phyloP scores from a whole-genome alignment of 192 early-diverging fungal species.

The Coemansia furcata region DNA sequence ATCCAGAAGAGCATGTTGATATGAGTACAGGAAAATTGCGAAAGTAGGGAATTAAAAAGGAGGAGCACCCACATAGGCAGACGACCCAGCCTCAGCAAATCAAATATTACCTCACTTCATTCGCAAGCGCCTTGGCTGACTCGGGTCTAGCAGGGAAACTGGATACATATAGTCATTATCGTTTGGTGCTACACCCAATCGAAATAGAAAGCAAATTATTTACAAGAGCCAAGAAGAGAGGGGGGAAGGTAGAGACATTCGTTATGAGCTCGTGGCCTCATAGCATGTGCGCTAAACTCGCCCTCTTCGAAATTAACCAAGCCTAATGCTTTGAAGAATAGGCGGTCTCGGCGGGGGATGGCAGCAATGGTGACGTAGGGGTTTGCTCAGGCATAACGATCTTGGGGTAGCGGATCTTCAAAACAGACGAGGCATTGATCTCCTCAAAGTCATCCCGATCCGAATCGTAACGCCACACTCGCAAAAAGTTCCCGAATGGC shows the following conservation, averaged over 20 bases:
- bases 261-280: not conserved
- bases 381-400: constrained; percentile 8
- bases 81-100: not conserved
- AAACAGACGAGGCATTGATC: constrained; percentile 31
- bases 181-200: not conserved
- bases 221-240: not conserved
- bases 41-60: not conserved
- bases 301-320: too few relatives aligned
- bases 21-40: not conserved
- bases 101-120: not conserved
- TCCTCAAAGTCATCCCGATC: constrained; percentile 40
- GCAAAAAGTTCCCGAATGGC: constrained; percentile 70
- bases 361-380: constrained; percentile 22
- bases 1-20: not conserved
- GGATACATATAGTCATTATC: not conserved
- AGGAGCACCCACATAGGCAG: not conserved
- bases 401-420: constrained; percentile 43
- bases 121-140: not conserved
- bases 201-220: not conserved
- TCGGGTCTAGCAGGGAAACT: not conserved
- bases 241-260: not conserved
- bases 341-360: constrained; percentile 46
- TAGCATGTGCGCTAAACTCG: not conserved
- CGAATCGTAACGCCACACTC: constrained; percentile 36
- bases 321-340: constrained; percentile 14